phyloP scores from a whole-genome alignment of 2,329 filamentous ascomycete genomes.

The Zelopaecilomyces penicillatus region DNA sequence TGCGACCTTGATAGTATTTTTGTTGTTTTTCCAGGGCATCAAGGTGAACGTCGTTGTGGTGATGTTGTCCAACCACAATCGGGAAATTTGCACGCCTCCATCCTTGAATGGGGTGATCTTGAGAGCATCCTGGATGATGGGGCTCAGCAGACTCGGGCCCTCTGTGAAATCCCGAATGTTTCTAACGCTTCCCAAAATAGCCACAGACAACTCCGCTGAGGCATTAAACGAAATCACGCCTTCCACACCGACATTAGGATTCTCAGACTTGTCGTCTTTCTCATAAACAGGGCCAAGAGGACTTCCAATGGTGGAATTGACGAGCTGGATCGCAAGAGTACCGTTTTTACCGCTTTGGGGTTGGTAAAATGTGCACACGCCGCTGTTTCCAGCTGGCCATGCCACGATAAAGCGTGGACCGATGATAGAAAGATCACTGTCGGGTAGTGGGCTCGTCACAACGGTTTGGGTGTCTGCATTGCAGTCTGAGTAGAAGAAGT shows the following conservation, averaged over 20 bases:
- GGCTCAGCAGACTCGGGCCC: conserved; percentile 42
- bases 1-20: conserved; percentile 27
- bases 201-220: conserved; percentile 44
- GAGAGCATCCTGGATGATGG: conserved; percentile 47
- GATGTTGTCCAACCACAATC: conserved; percentile 54
- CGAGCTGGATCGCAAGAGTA: conserved; percentile 41
- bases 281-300: conserved; percentile 38
- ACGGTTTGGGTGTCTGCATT: conserved; percentile 51
- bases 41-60: conserved; percentile 48
- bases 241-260: conserved; percentile 43
- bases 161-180: conserved; percentile 56
- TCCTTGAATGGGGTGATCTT: conserved; percentile 28
- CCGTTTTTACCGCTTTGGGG: conserved; percentile 46
- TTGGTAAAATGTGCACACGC: conserved; percentile 47
- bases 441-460: conserved; percentile 46
- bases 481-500: conserved; percentile 60
- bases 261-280: conserved; percentile 14
- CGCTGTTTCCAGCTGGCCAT: conserved; percentile 60
- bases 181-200: conserved; percentile 54
- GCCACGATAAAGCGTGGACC: conserved; percentile 51
- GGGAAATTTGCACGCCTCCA: conserved; percentile 39
- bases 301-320: conserved; percentile 38
- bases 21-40: conserved; percentile 22
- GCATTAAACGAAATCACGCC: conserved; percentile 48
- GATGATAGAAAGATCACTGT: conserved; percentile 46